Conservation (phyloP, 2,329 filamentous ascomycete species). For the Neonectria sp. region DNA sequence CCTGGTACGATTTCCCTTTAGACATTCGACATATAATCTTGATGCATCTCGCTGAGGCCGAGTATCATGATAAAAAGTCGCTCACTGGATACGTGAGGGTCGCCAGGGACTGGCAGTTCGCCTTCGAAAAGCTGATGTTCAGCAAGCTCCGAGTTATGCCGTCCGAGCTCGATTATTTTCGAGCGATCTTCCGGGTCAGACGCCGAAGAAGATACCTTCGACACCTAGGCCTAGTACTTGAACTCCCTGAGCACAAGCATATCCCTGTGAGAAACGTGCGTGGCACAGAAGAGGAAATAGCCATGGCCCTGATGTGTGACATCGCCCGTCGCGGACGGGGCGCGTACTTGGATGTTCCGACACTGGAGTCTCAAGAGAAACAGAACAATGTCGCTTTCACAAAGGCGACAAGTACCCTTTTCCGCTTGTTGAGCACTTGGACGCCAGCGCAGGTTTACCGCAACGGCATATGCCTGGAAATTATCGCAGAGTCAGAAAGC, state of each 20-base stretch:
- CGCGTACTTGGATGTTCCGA: background rate
- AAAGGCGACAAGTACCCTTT: background rate
- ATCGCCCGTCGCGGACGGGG: background rate
- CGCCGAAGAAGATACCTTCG: conserved; percentile 9
- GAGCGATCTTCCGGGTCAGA: background rate
- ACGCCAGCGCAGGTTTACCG: background rate
- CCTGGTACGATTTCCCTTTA: background rate
- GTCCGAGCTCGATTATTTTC: background rate
- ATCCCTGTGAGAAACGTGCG: background rate
- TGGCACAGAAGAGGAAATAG: background rate
- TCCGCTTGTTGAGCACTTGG: background rate
- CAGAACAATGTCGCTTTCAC: background rate
- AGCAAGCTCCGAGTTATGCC: conserved; percentile 1
- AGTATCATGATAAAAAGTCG: background rate
- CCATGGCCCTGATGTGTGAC: background rate
- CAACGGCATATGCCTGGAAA: conserved; percentile 9
- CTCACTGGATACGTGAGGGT: background rate
- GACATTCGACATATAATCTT: background rate
- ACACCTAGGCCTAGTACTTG: conserved; percentile 3
- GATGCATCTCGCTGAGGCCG: conserved; percentile 4
- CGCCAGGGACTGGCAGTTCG: conserved; percentile 13
- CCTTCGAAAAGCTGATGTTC: conserved; percentile 15
- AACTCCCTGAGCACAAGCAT: background rate
- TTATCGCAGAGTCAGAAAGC: conserved; percentile 12
- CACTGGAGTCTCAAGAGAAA: background rate